Conservation (phyloP, 139 green algal species). For the Chlorella sp. region DNA sequence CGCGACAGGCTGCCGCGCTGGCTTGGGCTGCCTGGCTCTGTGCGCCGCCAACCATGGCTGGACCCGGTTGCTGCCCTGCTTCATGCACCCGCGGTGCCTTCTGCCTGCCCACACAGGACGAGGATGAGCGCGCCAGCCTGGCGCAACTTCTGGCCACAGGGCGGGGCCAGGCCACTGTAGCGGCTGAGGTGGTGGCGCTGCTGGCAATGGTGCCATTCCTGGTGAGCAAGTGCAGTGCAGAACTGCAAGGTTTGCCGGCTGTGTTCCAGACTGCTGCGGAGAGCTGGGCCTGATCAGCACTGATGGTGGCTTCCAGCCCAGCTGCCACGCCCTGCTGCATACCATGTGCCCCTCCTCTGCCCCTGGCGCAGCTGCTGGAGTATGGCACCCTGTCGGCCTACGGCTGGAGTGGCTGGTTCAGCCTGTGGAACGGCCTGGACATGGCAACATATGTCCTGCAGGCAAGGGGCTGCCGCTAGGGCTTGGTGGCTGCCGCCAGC, state of each 20-base stretch:
- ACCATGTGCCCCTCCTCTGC: conserved; percentile 37
- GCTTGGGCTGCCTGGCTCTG: neutral
- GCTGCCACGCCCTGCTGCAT: neutral
- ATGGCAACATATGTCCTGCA: conserved; percentile 55
- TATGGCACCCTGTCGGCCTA: conserved; percentile 51
- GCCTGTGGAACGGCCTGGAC: conserved; percentile 68
- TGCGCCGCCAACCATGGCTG: no score
- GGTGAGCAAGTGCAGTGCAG: neutral
- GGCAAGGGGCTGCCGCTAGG: neutral
- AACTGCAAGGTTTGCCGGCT: neutral
- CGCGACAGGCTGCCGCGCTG: neutral
- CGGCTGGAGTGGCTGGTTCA: conserved; percentile 46
- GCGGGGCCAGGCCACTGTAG: conserved; percentile 42
- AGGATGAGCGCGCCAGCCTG: conserved; percentile 41
- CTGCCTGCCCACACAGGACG: no score
- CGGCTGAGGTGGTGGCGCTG: conserved; percentile 42
- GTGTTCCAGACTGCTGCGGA: neutral
- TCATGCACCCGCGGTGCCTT: neutral
- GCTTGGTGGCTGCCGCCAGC: neutral
- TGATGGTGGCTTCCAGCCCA: no score
- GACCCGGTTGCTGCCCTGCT: neutral
- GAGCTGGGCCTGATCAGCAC: neutral
- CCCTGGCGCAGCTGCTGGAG: conserved; percentile 49
- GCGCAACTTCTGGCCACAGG: conserved; percentile 50
- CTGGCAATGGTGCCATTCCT: conserved; percentile 65